Conservation (phyloP, 345 rosid genomes). For the Hypericum perforatum region DNA sequence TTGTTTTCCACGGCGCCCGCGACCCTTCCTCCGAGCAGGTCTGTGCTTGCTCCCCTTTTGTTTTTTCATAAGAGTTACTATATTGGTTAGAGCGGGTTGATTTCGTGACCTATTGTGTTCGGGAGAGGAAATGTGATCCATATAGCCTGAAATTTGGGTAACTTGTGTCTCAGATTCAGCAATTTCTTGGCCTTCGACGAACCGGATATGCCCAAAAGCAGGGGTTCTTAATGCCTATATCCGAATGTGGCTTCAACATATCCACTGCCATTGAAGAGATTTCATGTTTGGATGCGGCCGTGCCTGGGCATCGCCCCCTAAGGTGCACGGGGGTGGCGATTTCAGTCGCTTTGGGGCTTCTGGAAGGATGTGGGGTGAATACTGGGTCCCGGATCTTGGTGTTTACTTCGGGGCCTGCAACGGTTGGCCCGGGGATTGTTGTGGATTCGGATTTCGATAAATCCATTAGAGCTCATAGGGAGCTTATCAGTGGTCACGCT, state of each 20-base stretch:
- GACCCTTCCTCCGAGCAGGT: constrained; percentile 74
- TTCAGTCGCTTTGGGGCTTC: constrained; percentile 63
- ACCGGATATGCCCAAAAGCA: constrained; percentile 46
- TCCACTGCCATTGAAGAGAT: constrained; percentile 75
- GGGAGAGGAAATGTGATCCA: not conserved
- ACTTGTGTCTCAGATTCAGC: constrained; percentile 38
- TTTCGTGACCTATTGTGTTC: not conserved
- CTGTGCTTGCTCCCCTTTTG: not conserved
- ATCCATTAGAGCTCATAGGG: constrained; percentile 79
- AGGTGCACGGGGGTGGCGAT: constrained; percentile 82
- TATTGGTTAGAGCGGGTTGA: not conserved
- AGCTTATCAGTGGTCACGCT: constrained; percentile 57
- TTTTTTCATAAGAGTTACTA: not conserved
- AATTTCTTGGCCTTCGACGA: constrained; percentile 45
- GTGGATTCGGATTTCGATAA: constrained; percentile 50
- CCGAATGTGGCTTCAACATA: constrained; percentile 75
- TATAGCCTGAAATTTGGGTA: not conserved
- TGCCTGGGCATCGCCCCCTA: constrained; percentile 63
- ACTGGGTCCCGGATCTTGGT: constrained; percentile 79
- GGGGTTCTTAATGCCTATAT: constrained; percentile 65
- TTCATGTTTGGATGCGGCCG: constrained; percentile 20
- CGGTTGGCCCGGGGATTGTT: constrained; percentile 77
- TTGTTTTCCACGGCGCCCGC: constrained; percentile 70
- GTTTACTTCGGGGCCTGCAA: constrained; percentile 91
- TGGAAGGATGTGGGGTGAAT: constrained; percentile 58